Conservation (phyloP, 441 rosid species). For the Gossypium davidsonii region DNA sequence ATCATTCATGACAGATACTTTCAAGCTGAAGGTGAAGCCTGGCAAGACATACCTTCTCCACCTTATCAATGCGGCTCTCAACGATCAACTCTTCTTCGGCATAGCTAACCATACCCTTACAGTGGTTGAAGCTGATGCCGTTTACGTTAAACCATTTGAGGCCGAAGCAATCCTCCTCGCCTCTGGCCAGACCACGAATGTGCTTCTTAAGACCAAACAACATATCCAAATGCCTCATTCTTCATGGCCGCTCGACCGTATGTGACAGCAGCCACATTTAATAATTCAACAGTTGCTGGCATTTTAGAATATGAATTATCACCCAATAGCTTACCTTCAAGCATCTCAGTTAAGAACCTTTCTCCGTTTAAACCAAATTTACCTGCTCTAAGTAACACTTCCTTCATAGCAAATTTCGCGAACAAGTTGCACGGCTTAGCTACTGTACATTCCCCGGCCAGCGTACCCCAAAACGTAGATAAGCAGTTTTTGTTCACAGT, state of each 20-base stretch:
- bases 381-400: slow-evolving; percentile 60
- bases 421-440: slow-evolving; percentile 49
- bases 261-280: slow-evolving; percentile 62
- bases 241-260: slow-evolving; percentile 58
- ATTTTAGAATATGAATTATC: slow-evolving; percentile 47
- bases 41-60: slow-evolving; percentile 58
- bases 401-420: slow-evolving; percentile 41
- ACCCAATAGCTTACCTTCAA: slow-evolving; percentile 13
- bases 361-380: slow-evolving; percentile 43
- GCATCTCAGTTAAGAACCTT: slow-evolving; percentile 28
- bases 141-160: slow-evolving; percentile 63
- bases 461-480: slow-evolving; percentile 52
- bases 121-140: slow-evolving; percentile 55
- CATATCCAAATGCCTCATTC: slow-evolving; percentile 50
- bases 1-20: slow-evolving; percentile 33
- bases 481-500: slow-evolving; percentile 53
- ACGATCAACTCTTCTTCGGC: slow-evolving; percentile 73
- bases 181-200: slow-evolving; percentile 64
- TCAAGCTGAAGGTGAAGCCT: slow-evolving; percentile 58
- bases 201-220: slow-evolving; percentile 49
- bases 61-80: slow-evolving; percentile 67
- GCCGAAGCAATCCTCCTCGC: slow-evolving; percentile 43
- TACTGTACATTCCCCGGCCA: slow-evolving; percentile 44
- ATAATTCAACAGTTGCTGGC: slow-evolving; percentile 68
- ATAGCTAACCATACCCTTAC: slow-evolving; percentile 57